A percentile compares a stretch with the other conserved stretches of the same genome.
phyloP scores from a whole-genome alignment of 2,329 filamentous ascomycete species.

The Hortaea werneckii region DNA sequence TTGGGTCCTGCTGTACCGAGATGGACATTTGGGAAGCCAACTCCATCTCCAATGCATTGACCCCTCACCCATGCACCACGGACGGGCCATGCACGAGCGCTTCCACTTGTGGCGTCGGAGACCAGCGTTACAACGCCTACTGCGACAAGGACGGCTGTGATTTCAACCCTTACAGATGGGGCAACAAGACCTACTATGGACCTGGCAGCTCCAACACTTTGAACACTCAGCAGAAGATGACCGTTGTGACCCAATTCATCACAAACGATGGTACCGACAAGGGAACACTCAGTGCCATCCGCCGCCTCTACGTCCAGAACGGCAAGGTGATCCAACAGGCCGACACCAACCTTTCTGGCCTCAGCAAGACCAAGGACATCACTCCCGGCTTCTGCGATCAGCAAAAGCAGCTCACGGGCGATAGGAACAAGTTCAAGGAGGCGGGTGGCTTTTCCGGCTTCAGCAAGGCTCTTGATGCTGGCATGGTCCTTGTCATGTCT shows the following conservation, averaged over 20 bases:
- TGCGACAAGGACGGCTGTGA: constrained; percentile 63
- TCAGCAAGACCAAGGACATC: constrained; percentile 43
- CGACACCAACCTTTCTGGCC: constrained; percentile 33
- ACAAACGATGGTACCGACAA: constrained; percentile 39
- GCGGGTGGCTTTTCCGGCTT: constrained; percentile 49
- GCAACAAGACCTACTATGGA: neutral
- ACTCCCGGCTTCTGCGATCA: constrained; percentile 47
- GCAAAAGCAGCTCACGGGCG: constrained; percentile 7
- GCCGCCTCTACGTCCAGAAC: constrained; percentile 55
- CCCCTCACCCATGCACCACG: constrained; percentile 54
- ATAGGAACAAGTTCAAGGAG: constrained; percentile 36
- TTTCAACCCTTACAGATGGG: constrained; percentile 42
- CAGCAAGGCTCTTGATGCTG: constrained; percentile 43
- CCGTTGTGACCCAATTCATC: constrained; percentile 59
- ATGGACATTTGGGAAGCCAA: constrained; percentile 67
- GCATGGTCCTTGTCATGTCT: constrained; percentile 56
- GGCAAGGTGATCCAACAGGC: constrained; percentile 49
- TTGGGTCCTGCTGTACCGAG: constrained; percentile 55
- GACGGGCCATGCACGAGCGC: constrained; percentile 28
- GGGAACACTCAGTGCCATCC: constrained; percentile 49
- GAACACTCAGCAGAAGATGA: constrained; percentile 47
- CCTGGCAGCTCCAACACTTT: constrained; percentile 44
- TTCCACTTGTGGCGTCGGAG: constrained; percentile 1
- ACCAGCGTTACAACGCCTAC: constrained; percentile 41
- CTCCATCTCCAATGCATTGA: constrained; percentile 52